Percentiles rank a stretch among this genome's conserved stretches.
These are phyloP conservation scores for Linnemannia hyalina DNA, from an alignment of 192 early-diverging fungal species.

Conservation along the genomic window DNA sequence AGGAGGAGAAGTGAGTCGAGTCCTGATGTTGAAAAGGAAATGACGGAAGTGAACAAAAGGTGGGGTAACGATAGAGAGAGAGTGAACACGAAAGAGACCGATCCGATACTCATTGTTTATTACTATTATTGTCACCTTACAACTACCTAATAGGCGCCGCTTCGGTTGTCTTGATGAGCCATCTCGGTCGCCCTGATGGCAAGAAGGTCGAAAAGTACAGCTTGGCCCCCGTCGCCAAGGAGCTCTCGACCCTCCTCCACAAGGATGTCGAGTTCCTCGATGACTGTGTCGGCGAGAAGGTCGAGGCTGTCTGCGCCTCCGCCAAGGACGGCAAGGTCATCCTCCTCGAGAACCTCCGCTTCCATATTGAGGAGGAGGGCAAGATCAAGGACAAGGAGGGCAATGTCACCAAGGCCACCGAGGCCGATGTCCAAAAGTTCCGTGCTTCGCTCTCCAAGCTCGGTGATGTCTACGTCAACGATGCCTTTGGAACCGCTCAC, in stretches of 20 bases:
- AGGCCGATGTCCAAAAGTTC: slow-evolving; percentile 88
- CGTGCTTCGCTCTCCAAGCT: slow-evolving; percentile 92
- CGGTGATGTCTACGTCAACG: slow-evolving; percentile 98
- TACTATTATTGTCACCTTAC: too few species aligned
- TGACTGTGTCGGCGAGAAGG: slow-evolving; percentile 93
- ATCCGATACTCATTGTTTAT: background rate
- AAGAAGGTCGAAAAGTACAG: slow-evolving; percentile 90
- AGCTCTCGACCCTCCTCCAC: slow-evolving; percentile 81
- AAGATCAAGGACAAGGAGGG: slow-evolving; percentile 90
- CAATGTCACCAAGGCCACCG: slow-evolving; percentile 90
- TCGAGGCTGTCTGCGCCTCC: slow-evolving; percentile 82
- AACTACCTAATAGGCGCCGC: slow-evolving; percentile 71
- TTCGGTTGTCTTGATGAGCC: slow-evolving; percentile 94
- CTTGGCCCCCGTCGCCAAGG: slow-evolving; percentile 90
- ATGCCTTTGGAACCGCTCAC: slow-evolving; percentile 99
- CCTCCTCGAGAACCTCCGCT: slow-evolving; percentile 97
- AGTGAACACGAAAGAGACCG: background rate
- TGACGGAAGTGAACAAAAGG: background rate
- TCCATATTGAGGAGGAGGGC: slow-evolving; percentile 99
- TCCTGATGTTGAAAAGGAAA: background rate
- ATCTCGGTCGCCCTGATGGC: slow-evolving; percentile 98
- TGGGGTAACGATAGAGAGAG: background rate
- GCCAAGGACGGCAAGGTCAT: slow-evolving; percentile 85
- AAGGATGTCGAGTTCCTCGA: slow-evolving; percentile 91
- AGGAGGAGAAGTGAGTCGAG: background rate